Percentiles rank a stretch among this genome's conserved stretches.
These are phyloP conservation scores for Penicillium freii DNA, from an alignment of 2,329 filamentous ascomycete genomes.

Conservation along the genomic window DNA sequence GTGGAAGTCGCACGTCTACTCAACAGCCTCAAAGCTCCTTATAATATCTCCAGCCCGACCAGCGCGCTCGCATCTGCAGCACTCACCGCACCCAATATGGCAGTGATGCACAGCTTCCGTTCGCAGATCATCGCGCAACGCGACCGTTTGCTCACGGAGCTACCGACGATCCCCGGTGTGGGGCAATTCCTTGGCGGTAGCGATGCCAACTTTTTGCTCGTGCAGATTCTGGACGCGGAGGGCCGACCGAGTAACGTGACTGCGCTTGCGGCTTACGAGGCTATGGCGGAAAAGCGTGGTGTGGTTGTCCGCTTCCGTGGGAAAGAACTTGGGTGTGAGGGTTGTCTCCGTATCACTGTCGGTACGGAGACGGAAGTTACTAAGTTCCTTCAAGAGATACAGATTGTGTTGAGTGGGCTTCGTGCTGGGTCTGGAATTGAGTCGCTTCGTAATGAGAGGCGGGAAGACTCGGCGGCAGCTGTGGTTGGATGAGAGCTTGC, in stretches of 20 bases:
- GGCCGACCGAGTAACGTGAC: constrained; percentile 73
- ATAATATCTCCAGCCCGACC: constrained; percentile 89
- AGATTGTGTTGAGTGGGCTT: constrained; percentile 50
- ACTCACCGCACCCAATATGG: constrained; percentile 64
- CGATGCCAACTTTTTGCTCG: constrained; percentile 85
- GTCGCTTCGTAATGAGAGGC: constrained; percentile 41
- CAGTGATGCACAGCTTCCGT: constrained; percentile 69
- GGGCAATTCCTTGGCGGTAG: constrained; percentile 77
- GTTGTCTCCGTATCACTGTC: constrained; percentile 86
- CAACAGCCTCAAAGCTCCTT: constrained; percentile 92
- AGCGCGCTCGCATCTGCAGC: constrained; percentile 75
- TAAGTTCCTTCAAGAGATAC: constrained; percentile 69
- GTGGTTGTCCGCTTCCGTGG: constrained; percentile 93
- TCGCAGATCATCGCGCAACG: constrained; percentile 72
- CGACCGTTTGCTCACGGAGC: constrained; percentile 68
- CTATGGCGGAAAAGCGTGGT: constrained; percentile 77
- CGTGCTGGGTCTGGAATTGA: constrained; percentile 40
- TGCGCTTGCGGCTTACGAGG: constrained; percentile 78
- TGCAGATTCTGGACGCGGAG: constrained; percentile 74
- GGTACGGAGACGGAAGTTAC: constrained; percentile 86
- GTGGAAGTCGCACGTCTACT: constrained; percentile 73
- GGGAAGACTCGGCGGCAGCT: constrained; percentile 46
- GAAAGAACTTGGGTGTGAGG: constrained; percentile 84
- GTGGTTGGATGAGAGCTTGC: constrained; percentile 18
- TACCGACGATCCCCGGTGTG: constrained; percentile 73